Conservation (phyloP, 2,329 filamentous ascomycete genomes). For the Chalaropsis thielavioides region DNA sequence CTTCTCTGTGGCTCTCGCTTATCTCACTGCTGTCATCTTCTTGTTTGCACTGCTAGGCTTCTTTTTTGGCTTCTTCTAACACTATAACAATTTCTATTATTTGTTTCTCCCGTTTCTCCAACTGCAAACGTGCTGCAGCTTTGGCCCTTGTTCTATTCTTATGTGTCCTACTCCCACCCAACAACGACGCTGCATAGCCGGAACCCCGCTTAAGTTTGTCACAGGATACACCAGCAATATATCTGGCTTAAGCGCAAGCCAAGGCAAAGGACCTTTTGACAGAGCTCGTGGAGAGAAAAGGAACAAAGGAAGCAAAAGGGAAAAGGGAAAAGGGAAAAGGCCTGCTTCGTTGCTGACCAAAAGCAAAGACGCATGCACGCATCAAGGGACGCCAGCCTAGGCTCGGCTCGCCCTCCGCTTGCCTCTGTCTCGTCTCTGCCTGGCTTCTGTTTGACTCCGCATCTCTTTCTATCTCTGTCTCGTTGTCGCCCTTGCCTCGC, state of each 20-base stretch:
- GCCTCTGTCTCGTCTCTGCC: not conserved
- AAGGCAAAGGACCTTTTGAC: not conserved
- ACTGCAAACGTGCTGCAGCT: not conserved
- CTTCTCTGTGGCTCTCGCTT: not conserved
- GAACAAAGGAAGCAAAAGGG: not conserved
- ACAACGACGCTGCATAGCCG: not conserved
- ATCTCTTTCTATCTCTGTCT: not conserved
- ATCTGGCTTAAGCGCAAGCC: not conserved
- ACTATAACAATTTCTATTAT: not conserved
- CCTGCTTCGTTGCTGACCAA: not conserved
- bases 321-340: not conserved
- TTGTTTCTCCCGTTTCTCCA: not conserved
- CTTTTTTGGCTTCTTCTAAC: not conserved
- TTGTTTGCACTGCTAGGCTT: not conserved
- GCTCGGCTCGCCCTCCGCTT: not conserved
- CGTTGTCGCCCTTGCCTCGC: not conserved
- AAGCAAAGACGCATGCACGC: not conserved
- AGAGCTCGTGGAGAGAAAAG: not conserved
- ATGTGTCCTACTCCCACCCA: not conserved
- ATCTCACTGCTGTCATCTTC: not conserved
- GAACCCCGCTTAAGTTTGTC: not conserved
- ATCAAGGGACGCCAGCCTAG: not conserved
- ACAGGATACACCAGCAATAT: not conserved
- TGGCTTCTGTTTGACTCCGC: not conserved
- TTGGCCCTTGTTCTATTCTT: not conserved